These are phyloP conservation scores for Penicillium psychrofluorescens DNA, from an alignment of 495 filamentous ascomycete genomes.

Conservation along the genomic window DNA sequence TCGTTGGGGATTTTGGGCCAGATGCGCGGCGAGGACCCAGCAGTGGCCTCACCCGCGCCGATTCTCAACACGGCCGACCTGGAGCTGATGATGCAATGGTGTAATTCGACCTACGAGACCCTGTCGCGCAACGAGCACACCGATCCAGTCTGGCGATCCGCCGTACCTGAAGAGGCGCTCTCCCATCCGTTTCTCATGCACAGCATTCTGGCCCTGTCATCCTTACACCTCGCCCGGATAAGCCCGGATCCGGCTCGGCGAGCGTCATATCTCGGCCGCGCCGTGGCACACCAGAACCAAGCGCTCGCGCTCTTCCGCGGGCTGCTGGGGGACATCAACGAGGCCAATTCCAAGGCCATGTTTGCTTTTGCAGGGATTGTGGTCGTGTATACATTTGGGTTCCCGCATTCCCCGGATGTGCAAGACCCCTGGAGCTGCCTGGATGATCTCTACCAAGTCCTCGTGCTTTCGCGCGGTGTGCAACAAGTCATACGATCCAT, in stretches of 20 bases:
- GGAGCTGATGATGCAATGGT: conserved; percentile 41
- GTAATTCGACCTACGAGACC: conserved; percentile 24
- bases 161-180: conserved; percentile 39
- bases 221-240: conserved; percentile 38
- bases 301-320: conserved; percentile 40
- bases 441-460: conserved; percentile 36
- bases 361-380: conserved; percentile 44
- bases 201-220: conserved; percentile 42
- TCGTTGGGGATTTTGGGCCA: conserved; percentile 21
- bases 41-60: conserved; percentile 1
- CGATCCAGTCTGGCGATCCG: conserved; percentile 34
- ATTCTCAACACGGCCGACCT: conserved; percentile 28
- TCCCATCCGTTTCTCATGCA: conserved; percentile 44
- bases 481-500: conserved; percentile 33
- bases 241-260: conserved; percentile 13
- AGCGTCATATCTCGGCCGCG: conserved; percentile 26
- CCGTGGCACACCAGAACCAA: conserved; percentile 41
- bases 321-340: conserved; percentile 31
- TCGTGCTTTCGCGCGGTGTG: conserved; percentile 37
- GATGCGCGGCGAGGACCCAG: conserved; percentile 8
- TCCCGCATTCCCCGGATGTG: conserved; percentile 30
- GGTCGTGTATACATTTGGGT: conserved; percentile 44
- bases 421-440: conserved; percentile 29
- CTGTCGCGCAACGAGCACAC: conserved; percentile 25
- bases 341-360: conserved; percentile 41